A percentile compares a stretch with the other conserved stretches of the same genome.
These are phyloP conservation scores for Lactifluus hygrophoroides DNA, from an alignment of 768 basidiomycete genomes.

Conservation along the genomic window DNA sequence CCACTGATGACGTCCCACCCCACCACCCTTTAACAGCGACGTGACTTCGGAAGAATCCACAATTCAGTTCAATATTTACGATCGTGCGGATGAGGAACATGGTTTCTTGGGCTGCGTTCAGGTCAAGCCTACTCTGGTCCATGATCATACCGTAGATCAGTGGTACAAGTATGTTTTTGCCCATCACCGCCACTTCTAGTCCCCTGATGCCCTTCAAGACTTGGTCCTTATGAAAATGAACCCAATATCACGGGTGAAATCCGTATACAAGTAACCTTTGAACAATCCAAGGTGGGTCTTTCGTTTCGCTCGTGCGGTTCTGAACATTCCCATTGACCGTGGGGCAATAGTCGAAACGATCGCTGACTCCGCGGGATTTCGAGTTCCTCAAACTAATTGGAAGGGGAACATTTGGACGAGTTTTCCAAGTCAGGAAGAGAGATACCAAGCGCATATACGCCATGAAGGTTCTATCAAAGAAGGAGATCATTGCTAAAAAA, in stretches of 20 bases:
- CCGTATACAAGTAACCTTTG: conserved; percentile 89
- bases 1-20: conserved; percentile 1
- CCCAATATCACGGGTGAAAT: conserved; percentile 79
- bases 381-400: conserved; percentile 99
- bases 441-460: conserved; percentile 99
- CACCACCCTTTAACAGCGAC: conserved; percentile 50
- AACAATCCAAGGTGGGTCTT: conserved; percentile 71
- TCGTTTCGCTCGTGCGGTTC: neutral
- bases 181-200: conserved; percentile 2
- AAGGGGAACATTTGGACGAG: conserved; percentile 94
- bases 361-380: conserved; percentile 91
- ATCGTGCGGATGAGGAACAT: conserved; percentile 72
- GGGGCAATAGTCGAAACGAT: conserved; percentile 58
- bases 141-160: conserved; percentile 91
- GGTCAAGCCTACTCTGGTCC: conserved; percentile 83
- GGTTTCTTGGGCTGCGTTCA: conserved; percentile 87
- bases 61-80: conserved; percentile 87
- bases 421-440: conserved; percentile 97
- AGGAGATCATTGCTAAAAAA: conserved; percentile 98
- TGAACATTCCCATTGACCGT: neutral
- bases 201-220: conserved; percentile 33
- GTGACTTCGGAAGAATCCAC: conserved; percentile 81
- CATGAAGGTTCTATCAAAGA: conserved; percentile 98
- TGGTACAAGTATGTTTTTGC: conserved; percentile 80
- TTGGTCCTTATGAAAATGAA: conserved; percentile 71